Evolutionary conservation across 2,329 filamentous ascomycete species (phyloP).

Genomic region (Pseudogymnoascus sp.): DNA sequence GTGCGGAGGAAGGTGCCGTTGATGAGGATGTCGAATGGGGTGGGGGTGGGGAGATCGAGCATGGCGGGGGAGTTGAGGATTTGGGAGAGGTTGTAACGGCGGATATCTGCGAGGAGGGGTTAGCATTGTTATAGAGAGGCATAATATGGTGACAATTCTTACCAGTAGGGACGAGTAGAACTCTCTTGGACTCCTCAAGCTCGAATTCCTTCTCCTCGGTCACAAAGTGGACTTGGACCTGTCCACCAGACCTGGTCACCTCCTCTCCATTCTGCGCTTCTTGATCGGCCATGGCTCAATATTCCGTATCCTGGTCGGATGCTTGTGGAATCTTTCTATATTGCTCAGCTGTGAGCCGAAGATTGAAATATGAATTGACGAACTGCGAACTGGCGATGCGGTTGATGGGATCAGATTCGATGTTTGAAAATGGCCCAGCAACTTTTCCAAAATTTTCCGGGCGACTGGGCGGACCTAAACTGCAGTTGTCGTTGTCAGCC

Average conservation of each 20-base stretch:
- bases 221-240: conserved; percentile 62
- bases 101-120: conserved; percentile 45
- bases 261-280: conserved; percentile 6
- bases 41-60: conserved; percentile 56
- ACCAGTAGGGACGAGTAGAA: conserved; percentile 58
- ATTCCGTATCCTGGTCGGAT: background rate
- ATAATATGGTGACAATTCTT: conserved; percentile 16
- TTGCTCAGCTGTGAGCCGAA: background rate
- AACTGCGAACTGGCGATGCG: conserved; percentile 6
- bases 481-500: conserved; percentile 8
- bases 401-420: conserved; percentile 5
- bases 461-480: background rate
- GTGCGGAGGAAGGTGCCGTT: conserved; percentile 88
- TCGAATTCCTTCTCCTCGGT: conserved; percentile 56
- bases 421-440: conserved; percentile 7
- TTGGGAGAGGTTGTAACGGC: conserved; percentile 62
- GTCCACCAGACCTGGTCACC: conserved; percentile 28
- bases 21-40: conserved; percentile 90
- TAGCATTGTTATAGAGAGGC: conserved; percentile 4
- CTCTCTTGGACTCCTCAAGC: conserved; percentile 54
- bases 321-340: background rate
- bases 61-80: conserved; percentile 67
- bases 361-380: background rate
- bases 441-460: conserved; percentile 11
- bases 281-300: conserved; percentile 1